Percentiles rank a stretch among this genome's conserved stretches.
phyloP scores from a whole-genome alignment of 2,329 filamentous ascomycete species.

The Aspergillus chevalieri region DNA sequence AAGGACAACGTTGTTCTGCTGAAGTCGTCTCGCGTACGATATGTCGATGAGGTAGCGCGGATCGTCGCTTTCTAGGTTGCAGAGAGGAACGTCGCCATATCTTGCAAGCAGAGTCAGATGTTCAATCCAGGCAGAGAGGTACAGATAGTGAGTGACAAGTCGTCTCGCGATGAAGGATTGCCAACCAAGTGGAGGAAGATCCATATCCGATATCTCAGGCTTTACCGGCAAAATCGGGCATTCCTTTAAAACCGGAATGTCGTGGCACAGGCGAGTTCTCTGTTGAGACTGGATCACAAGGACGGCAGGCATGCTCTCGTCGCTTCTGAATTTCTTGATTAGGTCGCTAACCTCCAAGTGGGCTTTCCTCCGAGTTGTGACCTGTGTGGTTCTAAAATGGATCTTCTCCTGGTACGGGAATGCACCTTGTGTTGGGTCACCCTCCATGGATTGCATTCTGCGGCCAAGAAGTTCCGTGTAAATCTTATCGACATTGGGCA shows the following conservation, averaged over 20 bases:
- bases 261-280: conserved; percentile 70
- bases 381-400: conserved; percentile 77
- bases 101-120: conserved; percentile 81
- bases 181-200: conserved; percentile 88
- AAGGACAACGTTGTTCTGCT: conserved; percentile 85
- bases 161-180: conserved; percentile 81
- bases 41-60: conserved; percentile 93
- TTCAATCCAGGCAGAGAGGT: conserved; percentile 84
- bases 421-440: conserved; percentile 68
- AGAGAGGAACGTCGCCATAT: conserved; percentile 90
- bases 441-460: conserved; percentile 60
- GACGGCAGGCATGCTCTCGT: conserved; percentile 73
- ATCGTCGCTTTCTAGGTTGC: conserved; percentile 91
- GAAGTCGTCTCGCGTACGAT: conserved; percentile 81
- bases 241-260: conserved; percentile 75
- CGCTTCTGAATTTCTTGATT: conserved; percentile 82
- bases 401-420: conserved; percentile 84
- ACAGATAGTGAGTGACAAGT: conserved; percentile 82
- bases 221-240: conserved; percentile 77
- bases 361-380: conserved; percentile 83
- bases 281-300: conserved; percentile 89
- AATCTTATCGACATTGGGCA: conserved; percentile 85
- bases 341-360: conserved; percentile 81
- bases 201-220: conserved; percentile 76
- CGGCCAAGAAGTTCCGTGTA: conserved; percentile 68